Evolutionary conservation across 2,329 filamentous ascomycete genomes (phyloP).

Genomic region (Tolypocladium pustulatum): DNA sequence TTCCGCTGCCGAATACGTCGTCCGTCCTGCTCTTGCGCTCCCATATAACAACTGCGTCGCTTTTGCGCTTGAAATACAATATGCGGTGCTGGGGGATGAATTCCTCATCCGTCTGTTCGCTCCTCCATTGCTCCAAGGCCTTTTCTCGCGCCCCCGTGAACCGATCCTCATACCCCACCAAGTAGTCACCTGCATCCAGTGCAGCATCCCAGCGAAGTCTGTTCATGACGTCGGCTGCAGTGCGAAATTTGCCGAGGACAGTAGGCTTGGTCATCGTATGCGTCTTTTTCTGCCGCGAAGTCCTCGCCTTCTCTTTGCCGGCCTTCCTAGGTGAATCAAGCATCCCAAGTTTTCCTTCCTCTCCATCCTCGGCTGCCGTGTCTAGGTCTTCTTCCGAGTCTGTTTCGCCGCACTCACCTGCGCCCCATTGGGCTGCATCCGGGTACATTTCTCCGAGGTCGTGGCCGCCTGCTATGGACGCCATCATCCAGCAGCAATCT

Average conservation of each 20-base stretch:
- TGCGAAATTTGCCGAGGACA: constrained; percentile 37
- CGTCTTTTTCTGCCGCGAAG: background rate
- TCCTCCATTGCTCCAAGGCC: constrained; percentile 45
- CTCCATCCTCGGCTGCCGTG: constrained; percentile 22
- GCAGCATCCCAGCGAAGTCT: constrained; percentile 49
- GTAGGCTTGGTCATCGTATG: constrained; percentile 11
- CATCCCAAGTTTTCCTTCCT: constrained; percentile 4
- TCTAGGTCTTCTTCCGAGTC: constrained; percentile 31
- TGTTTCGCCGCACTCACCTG: constrained; percentile 25
- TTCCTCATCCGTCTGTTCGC: constrained; percentile 52
- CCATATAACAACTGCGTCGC: constrained; percentile 43
- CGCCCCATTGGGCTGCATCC: constrained; percentile 39
- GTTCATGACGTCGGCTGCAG: constrained; percentile 47
- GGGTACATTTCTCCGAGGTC: constrained; percentile 32
- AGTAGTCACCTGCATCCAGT: constrained; percentile 39
- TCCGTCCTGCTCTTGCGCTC: constrained; percentile 43
- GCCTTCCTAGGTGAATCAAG: background rate
- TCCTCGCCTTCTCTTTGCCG: background rate
- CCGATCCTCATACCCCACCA: constrained; percentile 52
- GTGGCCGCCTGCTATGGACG: constrained; percentile 23
- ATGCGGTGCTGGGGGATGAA: constrained; percentile 58
- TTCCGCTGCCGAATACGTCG: constrained; percentile 43
- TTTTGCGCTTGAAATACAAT: constrained; percentile 46
- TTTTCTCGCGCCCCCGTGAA: constrained; percentile 46
- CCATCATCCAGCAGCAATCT: constrained; percentile 37